These are phyloP conservation scores for Penicillium sp. DNA, from an alignment of 2,329 filamentous ascomycete species.

Conservation along the genomic window DNA sequence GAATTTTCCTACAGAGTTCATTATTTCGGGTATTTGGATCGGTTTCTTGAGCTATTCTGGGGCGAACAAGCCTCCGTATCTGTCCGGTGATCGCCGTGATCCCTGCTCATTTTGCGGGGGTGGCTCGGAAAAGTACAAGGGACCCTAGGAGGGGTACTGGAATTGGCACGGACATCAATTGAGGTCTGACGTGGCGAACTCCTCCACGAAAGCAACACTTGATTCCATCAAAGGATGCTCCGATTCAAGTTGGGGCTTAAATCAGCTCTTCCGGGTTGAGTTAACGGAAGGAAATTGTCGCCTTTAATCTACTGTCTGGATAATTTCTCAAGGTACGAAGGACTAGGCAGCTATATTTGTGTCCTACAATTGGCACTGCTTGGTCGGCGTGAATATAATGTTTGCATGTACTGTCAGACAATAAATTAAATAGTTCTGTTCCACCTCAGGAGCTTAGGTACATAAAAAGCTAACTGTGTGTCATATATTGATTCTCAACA, in stretches of 20 bases:
- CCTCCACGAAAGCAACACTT: not conserved
- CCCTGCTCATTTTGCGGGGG: not conserved
- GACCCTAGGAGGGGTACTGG: not conserved
- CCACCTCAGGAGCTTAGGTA: not conserved
- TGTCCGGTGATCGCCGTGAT: not conserved
- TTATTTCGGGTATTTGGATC: too few relatives aligned
- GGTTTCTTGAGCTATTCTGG: too few relatives aligned
- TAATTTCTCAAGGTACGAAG: not conserved
- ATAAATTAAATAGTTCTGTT: not conserved
- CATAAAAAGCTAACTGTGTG: not conserved
- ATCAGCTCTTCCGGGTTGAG: not conserved
- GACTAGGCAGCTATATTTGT: not conserved
- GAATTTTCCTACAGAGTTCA: too few relatives aligned
- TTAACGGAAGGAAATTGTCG: not conserved
- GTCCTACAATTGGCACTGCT: not conserved
- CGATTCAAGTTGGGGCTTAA: not conserved
- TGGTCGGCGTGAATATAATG: not conserved
- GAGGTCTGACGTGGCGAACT: not conserved
- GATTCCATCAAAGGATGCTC: too few relatives aligned
- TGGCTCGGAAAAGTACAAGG: not conserved
- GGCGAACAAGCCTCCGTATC: not conserved
- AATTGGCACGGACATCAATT: not conserved
- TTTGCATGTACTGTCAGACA: not conserved
- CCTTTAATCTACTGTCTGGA: not conserved
- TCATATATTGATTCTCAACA: not conserved